Evolutionary conservation across 2,329 filamentous ascomycete species (phyloP).

Genomic region (Madurella mycetomatis): DNA sequence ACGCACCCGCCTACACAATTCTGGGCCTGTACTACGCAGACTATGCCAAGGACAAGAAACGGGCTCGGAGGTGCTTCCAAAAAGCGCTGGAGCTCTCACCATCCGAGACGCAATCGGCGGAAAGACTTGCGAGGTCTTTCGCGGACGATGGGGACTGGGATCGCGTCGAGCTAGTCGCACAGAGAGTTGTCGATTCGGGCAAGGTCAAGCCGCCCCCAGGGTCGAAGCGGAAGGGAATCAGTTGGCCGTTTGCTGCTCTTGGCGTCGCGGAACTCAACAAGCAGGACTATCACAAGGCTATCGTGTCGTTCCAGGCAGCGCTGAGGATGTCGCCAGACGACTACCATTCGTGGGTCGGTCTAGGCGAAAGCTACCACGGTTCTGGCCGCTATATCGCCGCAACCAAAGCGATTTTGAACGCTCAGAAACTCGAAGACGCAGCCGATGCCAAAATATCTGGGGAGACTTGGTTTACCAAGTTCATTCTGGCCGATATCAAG

Average conservation of each 20-base stretch:
- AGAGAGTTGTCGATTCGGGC: conserved; percentile 89
- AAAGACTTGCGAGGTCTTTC: conserved; percentile 79
- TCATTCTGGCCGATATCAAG: conserved; percentile 94
- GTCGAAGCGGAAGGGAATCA: conserved; percentile 86
- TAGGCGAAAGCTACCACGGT: conserved; percentile 96
- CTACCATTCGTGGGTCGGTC: conserved; percentile 92
- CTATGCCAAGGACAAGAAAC: conserved; percentile 79
- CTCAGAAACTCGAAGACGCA: conserved; percentile 66
- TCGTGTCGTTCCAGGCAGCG: conserved; percentile 87
- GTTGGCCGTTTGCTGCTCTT: conserved; percentile 92
- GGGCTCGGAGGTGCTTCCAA: conserved; percentile 89
- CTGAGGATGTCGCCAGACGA: conserved; percentile 78
- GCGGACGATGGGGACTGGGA: conserved; percentile 94
- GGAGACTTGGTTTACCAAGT: conserved; percentile 91
- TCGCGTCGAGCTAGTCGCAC: conserved; percentile 85
- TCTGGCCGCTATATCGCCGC: conserved; percentile 93
- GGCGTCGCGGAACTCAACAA: conserved; percentile 94
- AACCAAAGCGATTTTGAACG: conserved; percentile 82
- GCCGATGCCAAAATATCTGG: conserved; percentile 48
- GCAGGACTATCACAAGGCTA: conserved; percentile 82
- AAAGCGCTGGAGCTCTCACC: conserved; percentile 92
- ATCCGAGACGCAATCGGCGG: conserved; percentile 79
- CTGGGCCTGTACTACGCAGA: conserved; percentile 89
- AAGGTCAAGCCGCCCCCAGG: conserved; percentile 86
- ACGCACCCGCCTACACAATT: conserved; percentile 85